Percentiles rank a stretch among this genome's conserved stretches.
phyloP scores from a whole-genome alignment of 768 basidiomycete genomes.

The Phylloporus scabripes region DNA sequence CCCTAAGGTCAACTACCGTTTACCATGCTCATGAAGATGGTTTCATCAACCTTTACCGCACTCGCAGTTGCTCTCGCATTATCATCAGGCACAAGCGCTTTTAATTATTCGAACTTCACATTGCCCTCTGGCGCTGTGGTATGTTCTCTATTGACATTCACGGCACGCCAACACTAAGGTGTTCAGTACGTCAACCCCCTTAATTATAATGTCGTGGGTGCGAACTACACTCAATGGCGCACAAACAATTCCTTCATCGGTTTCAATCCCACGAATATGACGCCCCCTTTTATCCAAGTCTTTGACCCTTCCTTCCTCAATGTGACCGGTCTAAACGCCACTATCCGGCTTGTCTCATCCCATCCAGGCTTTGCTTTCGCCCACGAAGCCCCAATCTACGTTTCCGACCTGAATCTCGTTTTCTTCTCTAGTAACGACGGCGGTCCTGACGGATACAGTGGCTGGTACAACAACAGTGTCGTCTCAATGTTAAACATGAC shows the following conservation, averaged over 20 bases:
- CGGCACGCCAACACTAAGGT: background rate
- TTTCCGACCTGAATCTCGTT: slow-evolving; percentile 57
- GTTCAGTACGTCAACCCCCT: slow-evolving; percentile 46
- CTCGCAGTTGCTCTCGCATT: slow-evolving; percentile 6
- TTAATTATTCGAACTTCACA: background rate
- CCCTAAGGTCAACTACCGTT: background rate
- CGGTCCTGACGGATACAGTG: slow-evolving; percentile 58
- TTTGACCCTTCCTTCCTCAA: slow-evolving; percentile 50
- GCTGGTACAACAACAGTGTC: slow-evolving; percentile 57
- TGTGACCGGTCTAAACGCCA: slow-evolving; percentile 54
- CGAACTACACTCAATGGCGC: slow-evolving; percentile 37
- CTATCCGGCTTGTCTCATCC: slow-evolving; percentile 55
- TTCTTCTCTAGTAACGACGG: slow-evolving; percentile 72
- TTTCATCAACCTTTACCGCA: background rate
- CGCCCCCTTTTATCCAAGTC: slow-evolving; percentile 55
- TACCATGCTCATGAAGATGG: background rate
- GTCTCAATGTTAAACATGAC: slow-evolving; percentile 57
- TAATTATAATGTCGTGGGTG: slow-evolving; percentile 47
- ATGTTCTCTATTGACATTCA: background rate
- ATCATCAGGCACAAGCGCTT: background rate
- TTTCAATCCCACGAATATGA: slow-evolving; percentile 60
- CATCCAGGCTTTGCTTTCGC: slow-evolving; percentile 66
- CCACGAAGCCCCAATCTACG: slow-evolving; percentile 74
- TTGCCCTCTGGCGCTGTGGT: slow-evolving; percentile 24
- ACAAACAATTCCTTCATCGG: slow-evolving; percentile 36